Evolutionary conservation across 441 rosid genomes (phyloP).

Genomic region (Populus hybrid): DNA sequence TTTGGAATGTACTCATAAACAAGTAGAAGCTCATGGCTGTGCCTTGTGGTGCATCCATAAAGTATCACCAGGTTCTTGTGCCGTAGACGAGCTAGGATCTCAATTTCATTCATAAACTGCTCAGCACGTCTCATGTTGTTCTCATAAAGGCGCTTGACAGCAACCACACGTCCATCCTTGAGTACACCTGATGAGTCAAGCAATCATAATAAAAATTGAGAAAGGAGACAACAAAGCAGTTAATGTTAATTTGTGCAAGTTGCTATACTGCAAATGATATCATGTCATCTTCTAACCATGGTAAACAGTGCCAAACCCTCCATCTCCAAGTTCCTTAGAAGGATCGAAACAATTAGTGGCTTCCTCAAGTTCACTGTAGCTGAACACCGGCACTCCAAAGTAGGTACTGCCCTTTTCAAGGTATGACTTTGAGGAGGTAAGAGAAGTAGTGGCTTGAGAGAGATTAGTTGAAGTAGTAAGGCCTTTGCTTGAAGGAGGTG

Average conservation of each 20-base stretch:
- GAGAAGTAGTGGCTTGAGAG: constrained; percentile 41
- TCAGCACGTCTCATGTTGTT: constrained; percentile 49
- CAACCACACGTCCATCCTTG: constrained; percentile 56
- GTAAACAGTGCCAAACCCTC: constrained; percentile 86
- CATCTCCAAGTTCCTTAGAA: constrained; percentile 80
- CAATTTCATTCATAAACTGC: constrained; percentile 61
- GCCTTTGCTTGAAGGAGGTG: constrained; percentile 44
- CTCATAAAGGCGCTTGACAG: constrained; percentile 59
- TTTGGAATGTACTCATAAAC: too few species aligned
- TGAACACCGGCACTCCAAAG: constrained; percentile 71
- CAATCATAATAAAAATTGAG: background rate
- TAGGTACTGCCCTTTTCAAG: constrained; percentile 51
- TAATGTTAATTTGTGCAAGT: background rate
- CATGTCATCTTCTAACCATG: constrained; percentile 41
- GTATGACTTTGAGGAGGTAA: constrained; percentile 36
- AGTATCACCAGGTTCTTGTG: constrained; percentile 54
- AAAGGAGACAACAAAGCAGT: background rate
- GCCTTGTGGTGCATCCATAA: constrained; percentile 56
- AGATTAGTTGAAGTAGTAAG: constrained; percentile 32
- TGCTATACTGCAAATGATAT: background rate
- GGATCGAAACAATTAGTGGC: constrained; percentile 68
- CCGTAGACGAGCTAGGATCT: constrained; percentile 46
- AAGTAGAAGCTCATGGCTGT: constrained; percentile 45
- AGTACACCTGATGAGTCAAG: constrained; percentile 43
- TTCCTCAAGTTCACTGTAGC: constrained; percentile 66